phyloP scores from a whole-genome alignment of 202 grass and related monocot genomes.

The Setaria viridis region DNA sequence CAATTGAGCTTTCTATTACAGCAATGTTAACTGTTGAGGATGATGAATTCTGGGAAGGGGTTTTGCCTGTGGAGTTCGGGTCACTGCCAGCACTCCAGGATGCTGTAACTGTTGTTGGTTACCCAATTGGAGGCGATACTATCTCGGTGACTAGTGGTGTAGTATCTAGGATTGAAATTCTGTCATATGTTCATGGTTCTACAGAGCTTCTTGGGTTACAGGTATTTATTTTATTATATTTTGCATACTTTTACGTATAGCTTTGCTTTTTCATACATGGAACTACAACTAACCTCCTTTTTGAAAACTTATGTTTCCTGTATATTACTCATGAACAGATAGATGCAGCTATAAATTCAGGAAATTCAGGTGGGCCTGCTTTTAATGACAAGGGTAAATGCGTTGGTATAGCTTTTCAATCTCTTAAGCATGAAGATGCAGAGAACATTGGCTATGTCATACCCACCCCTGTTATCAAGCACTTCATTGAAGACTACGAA shows the following conservation, averaged over 20 bases:
- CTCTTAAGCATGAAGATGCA: slow-evolving; percentile 98
- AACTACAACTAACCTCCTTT: background rate
- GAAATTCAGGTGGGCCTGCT: slow-evolving; percentile 96
- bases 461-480: slow-evolving; percentile 92
- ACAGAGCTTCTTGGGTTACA: slow-evolving; percentile 94
- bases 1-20: slow-evolving; percentile 52
- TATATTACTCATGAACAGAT: slow-evolving; percentile 66
- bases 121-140: slow-evolving; percentile 97
- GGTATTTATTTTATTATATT: slow-evolving; percentile 62
- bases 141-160: slow-evolving; percentile 99
- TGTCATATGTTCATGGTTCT: slow-evolving; percentile 99
- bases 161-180: slow-evolving; percentile 96
- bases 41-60: slow-evolving; percentile 96
- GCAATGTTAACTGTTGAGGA: slow-evolving; percentile 90
- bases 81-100: slow-evolving; percentile 88
- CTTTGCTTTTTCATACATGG: background rate
- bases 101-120: slow-evolving; percentile 94
- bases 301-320: slow-evolving; percentile 8
- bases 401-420: slow-evolving; percentile 98
- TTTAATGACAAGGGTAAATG: slow-evolving; percentile 92
- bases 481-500: slow-evolving; percentile 94
- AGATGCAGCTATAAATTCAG: slow-evolving; percentile 99
- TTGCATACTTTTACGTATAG: slow-evolving; percentile 14
- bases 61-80: slow-evolving; percentile 82
- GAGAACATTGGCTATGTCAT: slow-evolving; percentile 99